Conservation (phyloP, 768 basidiomycete genomes). For the Agaricus blazei region DNA sequence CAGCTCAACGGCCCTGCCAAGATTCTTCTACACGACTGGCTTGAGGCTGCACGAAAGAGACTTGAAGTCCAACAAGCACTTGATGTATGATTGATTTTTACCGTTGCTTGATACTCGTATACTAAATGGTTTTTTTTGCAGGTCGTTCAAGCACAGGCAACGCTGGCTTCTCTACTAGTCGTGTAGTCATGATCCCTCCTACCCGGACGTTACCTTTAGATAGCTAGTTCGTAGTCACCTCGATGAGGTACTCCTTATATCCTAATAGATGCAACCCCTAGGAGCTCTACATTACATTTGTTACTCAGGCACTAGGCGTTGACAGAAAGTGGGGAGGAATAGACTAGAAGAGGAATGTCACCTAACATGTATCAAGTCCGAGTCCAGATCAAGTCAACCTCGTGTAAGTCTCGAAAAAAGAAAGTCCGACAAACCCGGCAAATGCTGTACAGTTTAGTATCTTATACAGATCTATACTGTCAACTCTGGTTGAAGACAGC, state of each 20-base stretch:
- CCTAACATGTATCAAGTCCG: no score
- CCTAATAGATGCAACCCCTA: background rate
- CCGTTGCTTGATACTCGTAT: constrained; percentile 1
- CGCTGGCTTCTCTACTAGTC: constrained; percentile 73
- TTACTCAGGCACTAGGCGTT: no score
- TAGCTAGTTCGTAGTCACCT: background rate
- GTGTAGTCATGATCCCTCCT: constrained; percentile 35
- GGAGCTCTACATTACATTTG: no score
- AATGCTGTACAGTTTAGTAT: no score
- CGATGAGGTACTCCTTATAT: background rate
- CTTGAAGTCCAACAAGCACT: constrained; percentile 91
- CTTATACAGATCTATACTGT: no score
- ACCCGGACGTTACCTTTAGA: background rate
- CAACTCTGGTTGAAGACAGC: no score
- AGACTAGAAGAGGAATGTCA: no score
- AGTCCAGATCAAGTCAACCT: no score
- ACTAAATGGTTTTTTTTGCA: constrained; percentile 24
- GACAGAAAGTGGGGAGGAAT: no score
- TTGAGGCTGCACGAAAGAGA: constrained; percentile 80
- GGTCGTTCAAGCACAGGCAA: constrained; percentile 83
- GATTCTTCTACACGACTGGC: constrained; percentile 77
- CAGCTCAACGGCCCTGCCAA: constrained; percentile 81
- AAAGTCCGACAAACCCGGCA: no score
- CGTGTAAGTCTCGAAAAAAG: no score
- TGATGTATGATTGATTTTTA: constrained; percentile 46